phyloP scores from a whole-genome alignment of 345 rosid genomes.

The Bruguiera parviflora region DNA sequence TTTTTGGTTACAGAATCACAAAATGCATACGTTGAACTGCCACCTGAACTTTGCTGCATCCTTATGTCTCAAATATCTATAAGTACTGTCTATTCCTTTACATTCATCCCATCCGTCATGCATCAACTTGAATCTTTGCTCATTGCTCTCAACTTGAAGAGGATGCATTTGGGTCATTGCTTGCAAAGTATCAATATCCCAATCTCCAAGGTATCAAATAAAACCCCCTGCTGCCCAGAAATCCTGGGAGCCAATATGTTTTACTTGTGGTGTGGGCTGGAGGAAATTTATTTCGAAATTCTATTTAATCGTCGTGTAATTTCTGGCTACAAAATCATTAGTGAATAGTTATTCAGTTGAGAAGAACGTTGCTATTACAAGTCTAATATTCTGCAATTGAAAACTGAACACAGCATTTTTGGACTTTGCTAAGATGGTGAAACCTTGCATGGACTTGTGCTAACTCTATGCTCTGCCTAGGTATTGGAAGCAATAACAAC shows the following conservation, averaged over 20 bases:
- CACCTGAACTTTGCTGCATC: conserved; percentile 75
- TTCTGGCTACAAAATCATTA: not conserved
- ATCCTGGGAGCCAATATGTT: not conserved
- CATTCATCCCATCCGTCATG: conserved; percentile 74
- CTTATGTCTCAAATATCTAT: conserved; percentile 60
- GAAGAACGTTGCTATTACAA: too few species aligned
- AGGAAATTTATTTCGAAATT: too few species aligned
- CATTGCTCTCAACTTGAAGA: conserved; percentile 62
- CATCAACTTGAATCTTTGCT: conserved; percentile 74
- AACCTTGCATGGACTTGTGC: conserved; percentile 1
- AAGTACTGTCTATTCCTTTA: conserved; percentile 59
- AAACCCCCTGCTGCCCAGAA: not conserved
- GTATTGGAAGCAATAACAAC: conserved; percentile 88
- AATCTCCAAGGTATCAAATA: conserved; percentile 53
- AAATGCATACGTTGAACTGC: conserved; percentile 57
- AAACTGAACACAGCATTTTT: too few species aligned
- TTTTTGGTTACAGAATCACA: conserved; percentile 41
- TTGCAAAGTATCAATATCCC: conserved; percentile 51
- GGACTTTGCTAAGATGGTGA: not conserved
- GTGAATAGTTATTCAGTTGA: not conserved
- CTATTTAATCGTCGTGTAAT: not conserved
- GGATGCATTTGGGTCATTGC: conserved; percentile 38
- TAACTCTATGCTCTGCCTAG: conserved; percentile 32
- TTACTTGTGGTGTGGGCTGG: not conserved
- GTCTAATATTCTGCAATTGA: too few species aligned